Evolutionary conservation across 768 basidiomycete species (phyloP).

Genomic region (Russula sp.): DNA sequence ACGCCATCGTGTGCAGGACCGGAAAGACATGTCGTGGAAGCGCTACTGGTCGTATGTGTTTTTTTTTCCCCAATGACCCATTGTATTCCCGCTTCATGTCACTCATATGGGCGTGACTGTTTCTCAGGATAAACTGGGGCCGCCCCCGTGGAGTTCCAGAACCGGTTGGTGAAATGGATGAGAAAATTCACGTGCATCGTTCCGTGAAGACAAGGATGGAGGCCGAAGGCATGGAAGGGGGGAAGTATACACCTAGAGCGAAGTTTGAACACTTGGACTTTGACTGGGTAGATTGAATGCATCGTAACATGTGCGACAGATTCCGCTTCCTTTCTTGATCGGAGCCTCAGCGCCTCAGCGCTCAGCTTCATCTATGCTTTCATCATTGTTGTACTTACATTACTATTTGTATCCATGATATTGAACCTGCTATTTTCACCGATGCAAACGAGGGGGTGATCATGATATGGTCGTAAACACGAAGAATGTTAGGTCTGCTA

Average conservation of each 20-base stretch:
- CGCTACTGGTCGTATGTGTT: not conserved
- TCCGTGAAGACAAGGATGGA: conserved; percentile 19
- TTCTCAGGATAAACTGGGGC: conserved; percentile 12
- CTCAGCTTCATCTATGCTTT: not conserved
- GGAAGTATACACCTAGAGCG: conserved; percentile 37
- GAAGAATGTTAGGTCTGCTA: no score
- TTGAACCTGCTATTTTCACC: no score
- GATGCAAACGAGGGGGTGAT: no score
- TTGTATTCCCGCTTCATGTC: not conserved
- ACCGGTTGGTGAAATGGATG: not conserved
- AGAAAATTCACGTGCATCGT: conserved; percentile 14
- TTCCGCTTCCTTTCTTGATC: not conserved
- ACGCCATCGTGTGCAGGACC: conserved; percentile 2
- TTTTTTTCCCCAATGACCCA: not conserved
- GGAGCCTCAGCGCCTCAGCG: not conserved
- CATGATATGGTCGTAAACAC: no score
- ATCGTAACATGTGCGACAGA: no score
- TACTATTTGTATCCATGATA: no score
- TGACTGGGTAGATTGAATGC: conserved; percentile 33
- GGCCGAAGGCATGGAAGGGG: conserved; percentile 31
- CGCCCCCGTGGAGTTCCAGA: conserved; percentile 5
- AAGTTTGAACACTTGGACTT: conserved; percentile 28
- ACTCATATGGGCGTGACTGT: not conserved
- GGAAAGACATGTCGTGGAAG: not conserved
- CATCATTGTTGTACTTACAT: not conserved